Conservation (phyloP, 495 filamentous ascomycete species). For the Filosporella fistucella region DNA sequence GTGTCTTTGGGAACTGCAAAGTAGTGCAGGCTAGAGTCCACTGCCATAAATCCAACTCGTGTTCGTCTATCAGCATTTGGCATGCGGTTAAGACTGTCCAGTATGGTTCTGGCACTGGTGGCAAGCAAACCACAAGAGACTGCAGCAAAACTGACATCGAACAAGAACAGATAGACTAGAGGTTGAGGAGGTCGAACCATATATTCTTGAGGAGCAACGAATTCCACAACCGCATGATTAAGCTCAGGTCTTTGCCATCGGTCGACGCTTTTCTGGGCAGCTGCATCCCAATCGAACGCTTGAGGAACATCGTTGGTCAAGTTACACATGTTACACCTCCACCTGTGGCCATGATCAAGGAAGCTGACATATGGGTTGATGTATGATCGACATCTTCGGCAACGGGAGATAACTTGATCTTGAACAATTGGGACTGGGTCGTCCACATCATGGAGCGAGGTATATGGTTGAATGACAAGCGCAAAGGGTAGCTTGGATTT, state of each 20-base stretch:
- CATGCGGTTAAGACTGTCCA: constrained; percentile 94
- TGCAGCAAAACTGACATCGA: constrained; percentile 92
- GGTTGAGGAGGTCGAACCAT: constrained; percentile 98
- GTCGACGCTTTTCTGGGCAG: constrained; percentile 83
- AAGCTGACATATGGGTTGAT: constrained; percentile 98
- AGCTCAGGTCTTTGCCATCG: constrained; percentile 85
- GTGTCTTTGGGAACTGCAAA: constrained; percentile 88
- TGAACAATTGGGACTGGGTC: constrained; percentile 88
- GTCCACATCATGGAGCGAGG: constrained; percentile 84
- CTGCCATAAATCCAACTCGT: constrained; percentile 88
- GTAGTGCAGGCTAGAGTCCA: constrained; percentile 93
- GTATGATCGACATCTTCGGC: constrained; percentile 90
- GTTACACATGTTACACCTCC: constrained; percentile 99
- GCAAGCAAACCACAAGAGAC: constrained; percentile 92
- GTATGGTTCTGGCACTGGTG: constrained; percentile 87
- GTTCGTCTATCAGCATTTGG: constrained; percentile 94
- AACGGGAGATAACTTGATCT: constrained; percentile 95
- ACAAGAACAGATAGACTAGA: constrained; percentile 94
- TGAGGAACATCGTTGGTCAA: constrained; percentile 97
- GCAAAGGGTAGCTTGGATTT: constrained; percentile 95
- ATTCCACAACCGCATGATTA: constrained; percentile 92
- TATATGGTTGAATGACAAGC: constrained; percentile 93
- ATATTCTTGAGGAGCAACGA: constrained; percentile 97
- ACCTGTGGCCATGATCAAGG: constrained; percentile 93
- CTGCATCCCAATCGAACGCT: constrained; percentile 96